phyloP scores from a whole-genome alignment of 2,329 filamentous ascomycete species.

The Harringtonia lauricola region DNA sequence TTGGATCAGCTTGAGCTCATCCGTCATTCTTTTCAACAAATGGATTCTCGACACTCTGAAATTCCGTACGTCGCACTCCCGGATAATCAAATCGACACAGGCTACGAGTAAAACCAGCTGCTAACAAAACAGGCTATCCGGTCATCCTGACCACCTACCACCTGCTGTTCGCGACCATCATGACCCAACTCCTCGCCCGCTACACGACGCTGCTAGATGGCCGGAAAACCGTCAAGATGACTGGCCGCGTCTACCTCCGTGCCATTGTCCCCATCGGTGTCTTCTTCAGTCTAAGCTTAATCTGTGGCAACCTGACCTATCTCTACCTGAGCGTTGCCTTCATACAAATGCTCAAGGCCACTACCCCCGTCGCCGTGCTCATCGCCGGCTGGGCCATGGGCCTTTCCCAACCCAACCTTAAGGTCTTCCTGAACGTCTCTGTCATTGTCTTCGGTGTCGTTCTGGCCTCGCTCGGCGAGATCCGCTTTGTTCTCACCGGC shows the following conservation, averaged over 20 bases:
- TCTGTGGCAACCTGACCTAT: constrained; percentile 93
- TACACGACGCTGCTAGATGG: constrained; percentile 86
- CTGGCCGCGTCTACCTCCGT: constrained; percentile 79
- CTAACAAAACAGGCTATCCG: constrained; percentile 41
- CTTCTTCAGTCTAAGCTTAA: constrained; percentile 92
- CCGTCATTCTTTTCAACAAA: constrained; percentile 99
- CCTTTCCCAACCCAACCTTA: constrained; percentile 72
- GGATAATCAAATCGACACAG: too few relatives aligned
- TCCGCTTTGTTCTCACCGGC: constrained; percentile 76
- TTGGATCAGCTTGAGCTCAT: constrained; percentile 89
- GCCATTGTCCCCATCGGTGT: constrained; percentile 91
- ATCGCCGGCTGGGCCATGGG: constrained; percentile 82
- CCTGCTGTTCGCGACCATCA: constrained; percentile 80
- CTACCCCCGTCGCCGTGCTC: constrained; percentile 86
- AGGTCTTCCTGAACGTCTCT: constrained; percentile 84
- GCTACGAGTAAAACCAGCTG: too few relatives aligned
- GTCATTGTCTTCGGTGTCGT: constrained; percentile 91
- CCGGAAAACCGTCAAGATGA: constrained; percentile 96
- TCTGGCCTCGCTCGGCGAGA: constrained; percentile 90
- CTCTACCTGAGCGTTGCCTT: constrained; percentile 92
- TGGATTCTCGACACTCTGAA: constrained; percentile 80
- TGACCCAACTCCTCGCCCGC: constrained; percentile 87
- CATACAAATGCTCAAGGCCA: constrained; percentile 99
- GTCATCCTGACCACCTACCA: constrained; percentile 95
- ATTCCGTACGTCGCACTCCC: constrained; percentile 48